A percentile compares a stretch with the other conserved stretches of the same genome.
Evolutionary conservation across 1,139 yeast species (phyloP).

Genomic region (Pichia sp.): DNA sequence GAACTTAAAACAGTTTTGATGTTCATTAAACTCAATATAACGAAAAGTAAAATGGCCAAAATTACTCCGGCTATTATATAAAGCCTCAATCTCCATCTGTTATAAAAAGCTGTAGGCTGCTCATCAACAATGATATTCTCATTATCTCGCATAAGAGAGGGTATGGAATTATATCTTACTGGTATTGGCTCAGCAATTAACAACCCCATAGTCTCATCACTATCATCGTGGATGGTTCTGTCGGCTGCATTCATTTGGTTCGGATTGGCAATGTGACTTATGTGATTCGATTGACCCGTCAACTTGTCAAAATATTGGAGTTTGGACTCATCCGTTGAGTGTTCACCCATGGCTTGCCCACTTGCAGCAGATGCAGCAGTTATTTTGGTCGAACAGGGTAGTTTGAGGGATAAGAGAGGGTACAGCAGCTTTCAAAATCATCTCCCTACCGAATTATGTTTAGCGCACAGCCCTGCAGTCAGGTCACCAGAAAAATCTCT

Average conservation of each 20-base stretch:
- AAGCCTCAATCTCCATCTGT: not conserved
- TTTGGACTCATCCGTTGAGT: not conserved
- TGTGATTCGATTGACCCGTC: constrained; percentile 3
- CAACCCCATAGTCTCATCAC: constrained; percentile 7
- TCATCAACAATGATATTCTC: constrained; percentile 7
- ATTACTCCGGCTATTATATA: not conserved
- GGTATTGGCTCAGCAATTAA: constrained; percentile 10
- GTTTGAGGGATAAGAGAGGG: not conserved
- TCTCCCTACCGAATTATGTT: not conserved
- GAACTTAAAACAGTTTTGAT: not conserved
- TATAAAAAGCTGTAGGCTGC: constrained; percentile 8
- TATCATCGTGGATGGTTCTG: not conserved
- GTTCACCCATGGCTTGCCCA: not conserved
- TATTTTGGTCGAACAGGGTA: not conserved
- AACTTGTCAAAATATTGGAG: constrained; percentile 1
- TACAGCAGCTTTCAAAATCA: not conserved
- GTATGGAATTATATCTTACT: constrained; percentile 4
- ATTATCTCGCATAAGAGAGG: constrained; percentile 3
- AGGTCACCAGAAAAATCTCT: no score
- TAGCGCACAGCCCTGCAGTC: not conserved
- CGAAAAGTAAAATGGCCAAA: not conserved
- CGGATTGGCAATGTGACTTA: not conserved
- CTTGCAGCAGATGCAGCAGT: not conserved
- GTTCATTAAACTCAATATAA: not conserved
- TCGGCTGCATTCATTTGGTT: not conserved